Evolutionary conservation across 208 protist genomes (phyloP), one percentile per base, ranked within the genome.

Genomic region (Trypanosoma lewisi): DNA sequence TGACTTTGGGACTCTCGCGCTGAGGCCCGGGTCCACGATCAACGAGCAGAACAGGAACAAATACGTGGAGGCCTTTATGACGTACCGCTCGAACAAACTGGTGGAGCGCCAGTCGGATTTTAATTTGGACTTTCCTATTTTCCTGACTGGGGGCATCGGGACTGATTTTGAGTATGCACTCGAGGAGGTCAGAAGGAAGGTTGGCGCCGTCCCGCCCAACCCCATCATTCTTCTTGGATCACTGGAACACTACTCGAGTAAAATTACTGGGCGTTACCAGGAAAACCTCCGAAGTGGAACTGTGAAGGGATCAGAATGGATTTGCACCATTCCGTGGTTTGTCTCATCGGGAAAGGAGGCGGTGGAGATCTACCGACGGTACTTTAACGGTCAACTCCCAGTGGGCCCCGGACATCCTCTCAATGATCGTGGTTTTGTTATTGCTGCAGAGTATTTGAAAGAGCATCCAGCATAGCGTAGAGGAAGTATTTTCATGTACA

Each of bases 161-260:
- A 97, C 93, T 5, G 93, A 97, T 65, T 97, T 97, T 77, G 93
- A 97, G 84, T 96, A 95, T 71, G 80, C 90, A 19, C 81, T 97
- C 33, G 93, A 97, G 67, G 90, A 97, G 85, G 93, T 97, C 42
- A 88, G 91, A 36, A 88, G 93, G 41, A 97, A 97, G 73, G 93
- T 97, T 27, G 90, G 86, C 34, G 87, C 93, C 36, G 80, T 87
- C n/a, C 67, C 85, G 30, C 65, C 87, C 12, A 67, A 87, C 57
- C 93, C 93, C 4, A 77, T 97, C 50, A 79, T 97, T 53, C 77
- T 97, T 39, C 96, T 97, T 45, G 93, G 93, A 34, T 70, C 86
- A 12, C 25, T 66, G 5, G 75, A 89, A 49, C 77, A 96, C 74
- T 97, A 79, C 75, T 71, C 60, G 9, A 68, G 59, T 37, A 97